Conservation (phyloP, 2,329 filamentous ascomycete species). For the Orbilia blumenaviensis region DNA sequence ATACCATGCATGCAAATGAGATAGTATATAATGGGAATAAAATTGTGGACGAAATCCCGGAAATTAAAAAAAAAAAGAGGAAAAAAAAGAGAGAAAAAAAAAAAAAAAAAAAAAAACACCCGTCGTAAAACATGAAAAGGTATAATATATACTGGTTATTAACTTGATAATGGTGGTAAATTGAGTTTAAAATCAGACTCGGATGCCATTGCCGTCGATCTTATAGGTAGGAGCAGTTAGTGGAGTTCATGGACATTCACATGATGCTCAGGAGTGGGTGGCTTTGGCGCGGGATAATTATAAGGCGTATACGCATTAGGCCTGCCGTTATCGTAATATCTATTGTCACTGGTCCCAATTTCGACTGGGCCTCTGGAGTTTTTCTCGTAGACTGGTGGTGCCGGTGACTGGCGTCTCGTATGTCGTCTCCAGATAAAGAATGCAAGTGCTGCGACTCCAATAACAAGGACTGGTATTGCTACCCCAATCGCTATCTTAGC, state of each 20-base stretch:
- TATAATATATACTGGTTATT: not conserved
- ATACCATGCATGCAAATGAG: not conserved
- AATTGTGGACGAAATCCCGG: too few relatives aligned
- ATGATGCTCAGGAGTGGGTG: not conserved
- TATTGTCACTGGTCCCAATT: slow-evolving; percentile 6
- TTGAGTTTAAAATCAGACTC: not conserved
- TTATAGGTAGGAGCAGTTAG: not conserved
- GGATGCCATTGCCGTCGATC: too few relatives aligned
- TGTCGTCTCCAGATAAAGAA: not conserved
- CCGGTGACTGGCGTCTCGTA: not conserved
- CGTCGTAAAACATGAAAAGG: not conserved
- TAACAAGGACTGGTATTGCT: slow-evolving; percentile 40
- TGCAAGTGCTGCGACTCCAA: slow-evolving; percentile 45
- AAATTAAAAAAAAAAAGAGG: not conserved
- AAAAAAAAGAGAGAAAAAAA: not conserved
- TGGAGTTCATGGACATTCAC: not conserved
- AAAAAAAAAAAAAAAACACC: not conserved
- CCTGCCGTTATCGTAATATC: not conserved
- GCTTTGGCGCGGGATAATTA: not conserved
- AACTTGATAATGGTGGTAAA: not conserved
- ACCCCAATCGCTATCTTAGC: slow-evolving; percentile 1
- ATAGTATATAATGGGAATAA: too few relatives aligned
- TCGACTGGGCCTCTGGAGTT: not conserved
- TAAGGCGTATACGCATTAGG: not conserved
- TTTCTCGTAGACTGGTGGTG: slow-evolving; percentile 12